Percentiles rank a stretch among this genome's conserved stretches.
These are phyloP conservation scores for Venturia asperata DNA, from an alignment of 2,329 filamentous ascomycete genomes.

Conservation along the genomic window DNA sequence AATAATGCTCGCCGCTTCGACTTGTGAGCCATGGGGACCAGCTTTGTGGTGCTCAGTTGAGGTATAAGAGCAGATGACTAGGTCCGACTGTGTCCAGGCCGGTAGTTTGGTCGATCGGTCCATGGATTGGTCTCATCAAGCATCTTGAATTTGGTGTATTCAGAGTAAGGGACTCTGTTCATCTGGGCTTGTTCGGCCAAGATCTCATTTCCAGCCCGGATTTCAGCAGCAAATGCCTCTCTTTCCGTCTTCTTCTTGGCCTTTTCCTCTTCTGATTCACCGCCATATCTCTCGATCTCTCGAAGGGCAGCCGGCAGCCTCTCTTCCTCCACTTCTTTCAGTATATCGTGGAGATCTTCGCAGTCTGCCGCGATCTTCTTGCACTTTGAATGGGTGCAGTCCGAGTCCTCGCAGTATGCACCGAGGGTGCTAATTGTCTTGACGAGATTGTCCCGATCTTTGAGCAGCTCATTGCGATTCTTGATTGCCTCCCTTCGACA, in stretches of 20 bases:
- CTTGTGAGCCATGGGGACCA: not conserved
- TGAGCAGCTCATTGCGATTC: not conserved
- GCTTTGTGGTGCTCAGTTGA: not conserved
- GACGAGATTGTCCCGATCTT: not conserved
- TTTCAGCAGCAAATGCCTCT: not conserved
- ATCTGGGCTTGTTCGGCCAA: not conserved
- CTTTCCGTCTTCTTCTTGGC: not conserved
- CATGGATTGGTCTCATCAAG: not conserved
- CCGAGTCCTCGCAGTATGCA: too few species aligned
- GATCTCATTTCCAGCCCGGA: not conserved
- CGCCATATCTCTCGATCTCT: not conserved
- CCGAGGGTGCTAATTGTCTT: not conserved
- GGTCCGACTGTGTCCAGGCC: not conserved
- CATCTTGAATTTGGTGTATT: not conserved
- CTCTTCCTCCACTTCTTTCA: not conserved
- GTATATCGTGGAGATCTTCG: not conserved
- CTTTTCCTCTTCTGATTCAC: not conserved
- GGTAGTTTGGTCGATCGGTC: slow-evolving; percentile 1
- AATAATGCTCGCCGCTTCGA: too few species aligned
- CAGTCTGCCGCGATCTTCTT: not conserved
- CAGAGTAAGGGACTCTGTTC: not conserved
- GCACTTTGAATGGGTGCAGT: not conserved
- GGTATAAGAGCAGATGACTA: not conserved
- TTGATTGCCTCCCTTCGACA: not conserved
- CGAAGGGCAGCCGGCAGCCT: not conserved